Evolutionary conservation across 805 yeast genomes (phyloP).

Genomic region (Jamesozyma hellenica): DNA sequence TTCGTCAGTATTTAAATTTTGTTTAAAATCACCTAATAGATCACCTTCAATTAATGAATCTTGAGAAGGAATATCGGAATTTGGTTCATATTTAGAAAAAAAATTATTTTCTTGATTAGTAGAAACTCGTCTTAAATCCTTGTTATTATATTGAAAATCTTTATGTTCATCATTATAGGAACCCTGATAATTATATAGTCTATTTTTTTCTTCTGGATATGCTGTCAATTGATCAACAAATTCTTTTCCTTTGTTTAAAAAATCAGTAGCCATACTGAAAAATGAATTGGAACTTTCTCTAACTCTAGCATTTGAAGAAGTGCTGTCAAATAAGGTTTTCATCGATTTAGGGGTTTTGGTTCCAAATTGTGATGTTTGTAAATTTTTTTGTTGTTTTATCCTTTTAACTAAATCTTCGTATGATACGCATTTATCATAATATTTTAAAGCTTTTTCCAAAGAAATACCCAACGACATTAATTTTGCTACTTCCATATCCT

Average conservation of each 20-base stretch:
- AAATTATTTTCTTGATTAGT: not conserved
- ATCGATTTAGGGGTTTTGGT: not conserved
- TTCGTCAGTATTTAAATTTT: not conserved
- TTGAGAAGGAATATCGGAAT: too few relatives aligned
- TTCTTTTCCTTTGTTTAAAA: slow-evolving; percentile 27
- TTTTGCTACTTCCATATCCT: slow-evolving; percentile 28
- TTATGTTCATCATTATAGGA: not conserved
- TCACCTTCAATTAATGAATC: too few relatives aligned
- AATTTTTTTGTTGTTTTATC: not conserved
- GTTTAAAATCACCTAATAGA: slow-evolving; percentile 7
- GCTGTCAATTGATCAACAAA: slow-evolving; percentile 20
- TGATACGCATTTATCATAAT: slow-evolving; percentile 17
- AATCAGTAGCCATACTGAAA: slow-evolving; percentile 20
- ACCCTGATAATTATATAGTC: slow-evolving; percentile 7
- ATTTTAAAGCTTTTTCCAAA: slow-evolving; percentile 15
- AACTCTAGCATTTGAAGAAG: not conserved
- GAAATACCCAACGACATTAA: slow-evolving; percentile 26
- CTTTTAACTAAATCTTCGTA: slow-evolving; percentile 16
- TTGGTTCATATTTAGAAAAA: not conserved
- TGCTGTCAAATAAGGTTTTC: slow-evolving; percentile 3
- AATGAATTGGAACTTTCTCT: slow-evolving; percentile 3
- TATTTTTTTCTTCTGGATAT: slow-evolving; percentile 17
- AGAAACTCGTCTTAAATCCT: not conserved
- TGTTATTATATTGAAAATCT: too few relatives aligned
- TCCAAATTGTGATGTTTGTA: not conserved